Conservation (phyloP, 1,139 yeast genomes). For the Candida pseudoviswanathii region DNA sequence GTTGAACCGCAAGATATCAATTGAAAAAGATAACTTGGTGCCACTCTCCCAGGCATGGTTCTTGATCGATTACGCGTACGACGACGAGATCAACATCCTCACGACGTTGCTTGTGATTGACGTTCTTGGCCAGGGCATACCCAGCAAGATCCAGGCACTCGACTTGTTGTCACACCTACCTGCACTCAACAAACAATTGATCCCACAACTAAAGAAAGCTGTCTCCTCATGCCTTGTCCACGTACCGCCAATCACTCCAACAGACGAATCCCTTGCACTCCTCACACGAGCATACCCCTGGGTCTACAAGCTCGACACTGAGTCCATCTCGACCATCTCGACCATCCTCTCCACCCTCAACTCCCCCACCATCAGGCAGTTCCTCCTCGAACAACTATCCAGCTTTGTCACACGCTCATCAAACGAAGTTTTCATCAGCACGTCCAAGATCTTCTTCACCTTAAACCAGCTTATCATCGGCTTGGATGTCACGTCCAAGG, state of each 20-base stretch:
- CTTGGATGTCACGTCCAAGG: constrained; percentile 19
- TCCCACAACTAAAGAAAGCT: constrained; percentile 9
- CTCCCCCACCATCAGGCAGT: constrained; percentile 21
- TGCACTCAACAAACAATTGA: constrained; percentile 16
- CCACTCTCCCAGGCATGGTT: constrained; percentile 32
- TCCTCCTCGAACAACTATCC: constrained; percentile 12
- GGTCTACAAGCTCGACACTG: constrained; percentile 9
- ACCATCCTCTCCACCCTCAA: constrained; percentile 23
- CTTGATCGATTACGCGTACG: constrained; percentile 22
- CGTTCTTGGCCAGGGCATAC: constrained; percentile 50
- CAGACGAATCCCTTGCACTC: constrained; percentile 23
- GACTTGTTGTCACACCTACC: constrained; percentile 23
- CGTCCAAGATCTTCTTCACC: constrained; percentile 31
- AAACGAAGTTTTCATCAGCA: constrained; percentile 21
- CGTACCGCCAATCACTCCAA: constrained; percentile 49
- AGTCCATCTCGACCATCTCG: constrained; percentile 18
- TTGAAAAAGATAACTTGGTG: constrained; percentile 18
- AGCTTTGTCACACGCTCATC: constrained; percentile 4
- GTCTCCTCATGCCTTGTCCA: constrained; percentile 42
- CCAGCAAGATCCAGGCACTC: constrained; percentile 45
- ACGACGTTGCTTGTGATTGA: constrained; percentile 53
- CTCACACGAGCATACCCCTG: constrained; percentile 28
- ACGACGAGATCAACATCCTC: constrained; percentile 40
- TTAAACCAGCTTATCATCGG: constrained; percentile 34
- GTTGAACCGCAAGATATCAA: constrained; percentile 23